Evolutionary conservation across 371 early-diverging fungal genomes (phyloP), one percentile per base, ranked within the genome.

Genomic region (Fennellomyces sp.): DNA sequence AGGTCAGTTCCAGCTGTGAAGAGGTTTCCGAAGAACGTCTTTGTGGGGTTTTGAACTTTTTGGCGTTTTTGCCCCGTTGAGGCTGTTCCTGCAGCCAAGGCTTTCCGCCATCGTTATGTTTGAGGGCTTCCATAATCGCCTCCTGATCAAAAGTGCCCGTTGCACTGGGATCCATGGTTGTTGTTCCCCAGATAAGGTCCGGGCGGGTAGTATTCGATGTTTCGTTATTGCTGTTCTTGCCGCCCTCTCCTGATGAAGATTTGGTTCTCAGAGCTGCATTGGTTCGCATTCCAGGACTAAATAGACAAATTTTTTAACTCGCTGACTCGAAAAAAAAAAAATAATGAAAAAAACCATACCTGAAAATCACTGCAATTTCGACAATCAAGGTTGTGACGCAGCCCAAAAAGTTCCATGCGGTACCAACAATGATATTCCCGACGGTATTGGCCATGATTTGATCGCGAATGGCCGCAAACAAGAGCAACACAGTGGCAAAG

Each of bases 381-480:
- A 62, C 62, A 21, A 47, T 29, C 1, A 63, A 6, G 3, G 65
- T 59, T 4, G 63, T 60, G 7, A 65, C 33, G 5, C 65, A 50
- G 5, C 69, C 69, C 5, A 64, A 42, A 38, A 45, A 65, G 25
- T 41, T 61, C 69, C 69, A 69, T 12, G 62, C 41, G 19, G 51
- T 58, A 23, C 57, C 35, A 13, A 69, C 49, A 21, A 65, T 25
- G 3, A 62, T 36, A 27, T 39, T 64, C 12, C 63, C 69, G 0
- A 33, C 49, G 0, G 60, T 56, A 33, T 58, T 64, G 11, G 56
- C 38, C 58, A 69, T 65, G 36, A 69, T 69, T 8, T n/a, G 48
- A 57, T 61, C 29, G 19, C 69, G 61, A n/a, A 65, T 35, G 30
- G 63, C 60, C 27, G 63, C 56, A 57, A 65, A 69, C 15, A 69